Evolutionary conservation across 2,329 filamentous ascomycete species (phyloP).

Genomic region (Exophiala calicioides): DNA sequence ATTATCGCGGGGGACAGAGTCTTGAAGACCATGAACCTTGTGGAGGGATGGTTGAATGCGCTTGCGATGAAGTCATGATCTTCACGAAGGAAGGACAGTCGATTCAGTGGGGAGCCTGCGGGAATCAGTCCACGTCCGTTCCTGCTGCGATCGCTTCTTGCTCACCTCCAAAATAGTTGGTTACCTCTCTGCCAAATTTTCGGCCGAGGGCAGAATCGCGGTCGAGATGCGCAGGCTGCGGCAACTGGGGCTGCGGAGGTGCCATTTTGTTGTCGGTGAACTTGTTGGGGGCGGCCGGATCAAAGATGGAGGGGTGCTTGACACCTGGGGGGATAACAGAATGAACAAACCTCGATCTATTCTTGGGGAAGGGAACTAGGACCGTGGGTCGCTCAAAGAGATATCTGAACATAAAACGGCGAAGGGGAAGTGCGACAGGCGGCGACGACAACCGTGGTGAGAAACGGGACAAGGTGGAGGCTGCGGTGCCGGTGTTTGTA

Average conservation of each 20-base stretch:
- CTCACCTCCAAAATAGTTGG: slow-evolving; percentile 54
- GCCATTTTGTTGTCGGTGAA: slow-evolving; percentile 14
- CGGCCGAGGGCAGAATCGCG: slow-evolving; percentile 58
- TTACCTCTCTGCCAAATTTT: slow-evolving; percentile 52
- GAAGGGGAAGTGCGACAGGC: background rate
- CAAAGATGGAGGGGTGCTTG: slow-evolving; percentile 17
- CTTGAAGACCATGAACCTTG: slow-evolving; percentile 74
- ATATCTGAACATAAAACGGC: slow-evolving; percentile 3
- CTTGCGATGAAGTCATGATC: slow-evolving; percentile 51
- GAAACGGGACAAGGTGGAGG: background rate
- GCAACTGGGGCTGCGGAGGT: slow-evolving; percentile 40
- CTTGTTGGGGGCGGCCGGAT: slow-evolving; percentile 10
- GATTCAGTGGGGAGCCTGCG: slow-evolving; percentile 51
- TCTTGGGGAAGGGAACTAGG: slow-evolving; percentile 1
- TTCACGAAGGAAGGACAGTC: slow-evolving; percentile 51
- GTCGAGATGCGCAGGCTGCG: slow-evolving; percentile 59
- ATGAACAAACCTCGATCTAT: slow-evolving; percentile 24
- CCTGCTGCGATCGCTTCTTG: background rate
- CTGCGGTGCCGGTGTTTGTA: too few relatives aligned
- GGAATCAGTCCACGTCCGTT: background rate
- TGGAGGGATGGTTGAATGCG: slow-evolving; percentile 49
- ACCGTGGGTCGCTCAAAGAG: background rate
- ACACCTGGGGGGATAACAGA: slow-evolving; percentile 16
- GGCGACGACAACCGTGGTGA: too few relatives aligned
- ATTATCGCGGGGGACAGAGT: slow-evolving; percentile 72